Conservation (phyloP, 805 yeast genomes). For the Alloascoidea hylecoeti region DNA sequence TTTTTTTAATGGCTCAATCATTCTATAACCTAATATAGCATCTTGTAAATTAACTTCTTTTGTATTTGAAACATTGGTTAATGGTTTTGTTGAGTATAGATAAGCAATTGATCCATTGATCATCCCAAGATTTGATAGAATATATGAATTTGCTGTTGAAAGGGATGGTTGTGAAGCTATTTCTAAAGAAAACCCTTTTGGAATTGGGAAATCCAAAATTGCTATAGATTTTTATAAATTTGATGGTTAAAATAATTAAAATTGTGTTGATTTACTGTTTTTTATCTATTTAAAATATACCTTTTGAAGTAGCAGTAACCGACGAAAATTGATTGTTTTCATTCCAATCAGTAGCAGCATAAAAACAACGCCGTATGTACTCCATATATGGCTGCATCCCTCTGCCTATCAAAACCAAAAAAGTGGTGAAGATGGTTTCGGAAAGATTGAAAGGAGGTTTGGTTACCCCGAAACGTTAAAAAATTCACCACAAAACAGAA, state of each 20-base stretch:
- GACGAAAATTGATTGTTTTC: constrained; percentile 65
- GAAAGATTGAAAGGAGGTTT: no score
- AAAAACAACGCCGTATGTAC: constrained; percentile 60
- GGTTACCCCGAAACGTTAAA: no score
- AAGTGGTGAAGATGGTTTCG: no score
- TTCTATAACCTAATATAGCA: constrained; percentile 54
- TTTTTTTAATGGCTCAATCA: constrained; percentile 30
- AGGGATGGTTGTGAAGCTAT: constrained; percentile 59
- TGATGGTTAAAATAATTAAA: no score
- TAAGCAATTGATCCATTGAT: constrained; percentile 80
- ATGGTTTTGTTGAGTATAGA: constrained; percentile 50
- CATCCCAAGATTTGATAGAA: constrained; percentile 45
- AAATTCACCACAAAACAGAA: no score
- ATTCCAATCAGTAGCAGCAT: constrained; percentile 62
- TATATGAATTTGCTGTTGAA: constrained; percentile 57
- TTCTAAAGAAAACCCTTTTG: constrained; percentile 49
- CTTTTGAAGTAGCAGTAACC: constrained; percentile 56
- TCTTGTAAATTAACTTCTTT: constrained; percentile 43
- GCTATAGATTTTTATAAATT: no score
- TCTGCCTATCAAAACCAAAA: no score
- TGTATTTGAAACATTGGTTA: constrained; percentile 37
- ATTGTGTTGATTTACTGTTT: no score
- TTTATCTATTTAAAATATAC: constrained; percentile 9
- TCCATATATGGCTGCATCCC: constrained; percentile 83
- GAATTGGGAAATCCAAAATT: constrained; percentile 60